These are phyloP conservation scores for Solidago caesia DNA, from an alignment of 129 eudicot species.

Conservation along the genomic window DNA sequence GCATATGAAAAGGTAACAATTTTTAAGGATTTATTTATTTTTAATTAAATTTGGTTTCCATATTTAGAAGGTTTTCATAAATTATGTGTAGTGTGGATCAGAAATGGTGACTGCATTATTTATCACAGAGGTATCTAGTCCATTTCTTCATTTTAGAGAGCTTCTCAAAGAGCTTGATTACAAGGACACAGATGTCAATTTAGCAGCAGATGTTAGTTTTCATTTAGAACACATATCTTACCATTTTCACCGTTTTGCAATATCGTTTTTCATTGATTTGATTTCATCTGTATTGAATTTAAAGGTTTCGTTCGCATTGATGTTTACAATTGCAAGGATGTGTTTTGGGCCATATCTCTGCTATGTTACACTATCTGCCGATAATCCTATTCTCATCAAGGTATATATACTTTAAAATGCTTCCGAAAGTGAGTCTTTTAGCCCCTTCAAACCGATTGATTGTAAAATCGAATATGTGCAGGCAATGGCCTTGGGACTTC, in stretches of 20 bases:
- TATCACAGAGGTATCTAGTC: conserved; percentile 89
- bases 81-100: conserved; percentile 72
- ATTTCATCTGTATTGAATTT: conserved; percentile 14
- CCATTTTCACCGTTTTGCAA: neutral
- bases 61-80: conserved; percentile 10
- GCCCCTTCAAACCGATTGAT: neutral
- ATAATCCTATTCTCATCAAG: conserved; percentile 52
- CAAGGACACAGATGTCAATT: conserved; percentile 70
- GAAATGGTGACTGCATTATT: conserved; percentile 87
- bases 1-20: conserved; percentile 67
- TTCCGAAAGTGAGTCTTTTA: too few relatives aligned
- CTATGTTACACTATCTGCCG: conserved; percentile 68
- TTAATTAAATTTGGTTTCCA: neutral
- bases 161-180: conserved; percentile 83
- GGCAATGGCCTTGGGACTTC: conserved; percentile 85
- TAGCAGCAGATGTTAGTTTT: conserved; percentile 85
- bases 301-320: conserved; percentile 67
- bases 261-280: neutral
- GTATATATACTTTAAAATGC: neutral
- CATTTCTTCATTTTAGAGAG: conserved; percentile 87
- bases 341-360: conserved; percentile 74
- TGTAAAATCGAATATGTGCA: conserved; percentile 24
- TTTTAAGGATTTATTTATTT: neutral
- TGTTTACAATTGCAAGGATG: conserved; percentile 85
- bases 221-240: neutral